Evolutionary conservation across 306 rosid species (phyloP), one percentile per base, ranked within the genome.

Genomic region (Mucuna pruriens): DNA sequence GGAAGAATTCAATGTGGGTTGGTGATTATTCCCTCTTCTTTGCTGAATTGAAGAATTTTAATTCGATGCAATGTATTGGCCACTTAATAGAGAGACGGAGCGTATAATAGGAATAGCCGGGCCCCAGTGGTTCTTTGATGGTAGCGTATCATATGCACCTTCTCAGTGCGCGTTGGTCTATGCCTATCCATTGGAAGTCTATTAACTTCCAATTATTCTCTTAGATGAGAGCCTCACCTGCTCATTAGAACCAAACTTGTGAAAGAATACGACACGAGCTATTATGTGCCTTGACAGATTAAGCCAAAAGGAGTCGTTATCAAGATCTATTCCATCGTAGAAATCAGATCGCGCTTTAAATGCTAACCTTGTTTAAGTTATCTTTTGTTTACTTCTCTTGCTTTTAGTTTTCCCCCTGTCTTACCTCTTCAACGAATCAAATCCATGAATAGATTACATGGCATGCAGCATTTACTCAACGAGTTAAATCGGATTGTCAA

Each of bases 371-470:
- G 74, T 39, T 81, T 20, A 16, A 38, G 23, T 39, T 23, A 68
- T 68, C 34, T 31, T 82, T 70, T 60, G 76, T 54, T 65, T 10
- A 46, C 42, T 48, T 13, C 65, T 80, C n/a, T 44, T 44, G 12
- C 5, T 17, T 38, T 25, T 4, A 48, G 20, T 31, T 22, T 9
- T 44, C 23, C 72, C 11, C 40, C n/a, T n/a, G n/a, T 48, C 23
- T 38, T 40, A 45, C 55, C 68, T 71, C 62, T 84, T 75, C 84
- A 80, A 71, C 70, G 89, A 83, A 88, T 82, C 82, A 79, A 87
- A 86, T 85, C 92, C 86, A 40, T 78, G 10, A 60, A 33, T 22
- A 81, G 85, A 83, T 48, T 33, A 71, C 62, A 57, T 82, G 40
- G 72, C 71, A 58, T 9, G 86, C 46, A 80, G 75, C 83, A 76